Base-by-base conservation (phyloP, 805 yeast species). In the Pichia deserticola region DNA sequence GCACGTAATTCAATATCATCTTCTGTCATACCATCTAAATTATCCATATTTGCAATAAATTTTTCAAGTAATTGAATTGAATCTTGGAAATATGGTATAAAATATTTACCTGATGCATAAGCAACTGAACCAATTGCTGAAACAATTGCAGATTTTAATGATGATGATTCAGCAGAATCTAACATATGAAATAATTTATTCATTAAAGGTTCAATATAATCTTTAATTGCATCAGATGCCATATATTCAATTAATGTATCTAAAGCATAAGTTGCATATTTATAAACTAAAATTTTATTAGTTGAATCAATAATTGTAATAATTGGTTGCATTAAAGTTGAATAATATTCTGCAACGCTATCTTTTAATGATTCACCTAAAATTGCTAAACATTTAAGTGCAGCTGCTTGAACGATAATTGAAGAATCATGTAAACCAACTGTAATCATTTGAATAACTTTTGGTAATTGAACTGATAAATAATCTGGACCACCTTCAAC, bases 71-170 rank as follows among this genome's bases (percentile, higher is more conserved):
- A 79, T 65, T 83, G 82, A 58, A 92, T 81, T 46, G 97, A 86
- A 55, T 81, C 78, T 62, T 81, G 79, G 68, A 92, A 92, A 73
- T 78, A 93, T 52, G 98, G 97, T 52, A 77, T 73, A 70, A 87
- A 93, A 38, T 86, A 77, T 60, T 83, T 82, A 69, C 97, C 97
- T 41, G 96, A 81, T 50, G 98, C 96, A 64, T 84, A 89, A 32
- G 99, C 98, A 52, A 96, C 88, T 38, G 98, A 90, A 49, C 98
- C 98, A 65, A 93, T 87, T 38, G 97, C 97, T 48, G 96, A 86
- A 52, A 93, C 97, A 62, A 86, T 83, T 52, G 88, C 87, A 44
- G 86, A 72, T 66, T 82, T 84, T 63, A 86, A 74, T 13, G 95
- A 79, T 27, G 90, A 84, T 36, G 84, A 76, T 58, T 81, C 76